Conservation (phyloP, 2,329 filamentous ascomycete genomes). For the Ilyonectria sp. region DNA sequence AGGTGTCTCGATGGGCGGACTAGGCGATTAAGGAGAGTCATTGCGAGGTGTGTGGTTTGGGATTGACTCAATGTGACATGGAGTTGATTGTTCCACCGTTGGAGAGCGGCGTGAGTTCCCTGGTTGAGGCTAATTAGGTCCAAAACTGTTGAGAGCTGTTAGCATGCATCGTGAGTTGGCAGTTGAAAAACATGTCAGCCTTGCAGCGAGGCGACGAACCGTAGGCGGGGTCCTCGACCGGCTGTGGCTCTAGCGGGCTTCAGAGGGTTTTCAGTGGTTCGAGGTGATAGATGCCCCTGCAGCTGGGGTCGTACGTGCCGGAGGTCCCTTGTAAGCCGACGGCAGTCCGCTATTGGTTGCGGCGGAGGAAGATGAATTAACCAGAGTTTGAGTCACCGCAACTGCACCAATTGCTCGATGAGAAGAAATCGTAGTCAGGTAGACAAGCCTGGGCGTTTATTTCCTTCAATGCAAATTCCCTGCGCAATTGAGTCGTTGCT, state of each 20-base stretch:
- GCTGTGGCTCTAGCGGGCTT: constrained; percentile 22
- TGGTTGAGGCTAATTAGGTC: constrained; percentile 1
- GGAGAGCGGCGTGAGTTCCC: constrained; percentile 6
- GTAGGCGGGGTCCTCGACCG: constrained; percentile 15
- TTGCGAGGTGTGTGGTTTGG: background rate
- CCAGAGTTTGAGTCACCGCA: constrained; percentile 38
- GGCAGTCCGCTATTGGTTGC: no score
- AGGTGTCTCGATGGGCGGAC: constrained; percentile 19
- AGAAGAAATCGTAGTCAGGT: no score
- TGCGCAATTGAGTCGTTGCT: constrained; percentile 30
- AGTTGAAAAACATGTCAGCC: constrained; percentile 34
- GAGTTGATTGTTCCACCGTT: no score
- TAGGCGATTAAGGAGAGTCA: constrained; percentile 30
- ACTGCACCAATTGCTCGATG: no score
- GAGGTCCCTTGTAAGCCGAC: no score
- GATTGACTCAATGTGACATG: constrained; percentile 8
- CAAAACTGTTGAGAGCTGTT: constrained; percentile 9
- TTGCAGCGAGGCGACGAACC: constrained; percentile 39
- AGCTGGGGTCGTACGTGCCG: constrained; percentile 5
- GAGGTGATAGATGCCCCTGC: constrained; percentile 1
- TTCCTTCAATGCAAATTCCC: background rate
- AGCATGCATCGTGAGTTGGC: background rate
- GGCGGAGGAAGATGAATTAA: constrained; percentile 39
- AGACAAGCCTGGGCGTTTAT: background rate
- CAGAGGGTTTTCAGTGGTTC: constrained; percentile 2